Conservation (phyloP, 1,284 basidiomycete genomes). For the Singerocomus inundabilis region DNA sequence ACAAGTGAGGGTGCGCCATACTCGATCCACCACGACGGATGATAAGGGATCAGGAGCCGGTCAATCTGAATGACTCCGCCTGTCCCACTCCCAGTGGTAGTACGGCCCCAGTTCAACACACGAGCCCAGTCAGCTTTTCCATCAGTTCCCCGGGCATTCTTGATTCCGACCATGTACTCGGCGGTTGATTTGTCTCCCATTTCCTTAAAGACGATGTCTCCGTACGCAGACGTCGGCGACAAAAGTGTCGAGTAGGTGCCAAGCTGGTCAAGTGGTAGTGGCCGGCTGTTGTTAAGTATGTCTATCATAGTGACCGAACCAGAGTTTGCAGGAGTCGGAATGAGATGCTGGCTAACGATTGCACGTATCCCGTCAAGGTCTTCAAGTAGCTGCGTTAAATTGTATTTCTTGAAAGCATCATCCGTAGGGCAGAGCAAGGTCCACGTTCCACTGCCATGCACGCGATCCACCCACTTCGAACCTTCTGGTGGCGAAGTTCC, state of each 20-base stretch:
- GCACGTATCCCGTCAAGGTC: constrained; percentile 58
- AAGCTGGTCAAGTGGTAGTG: constrained; percentile 69
- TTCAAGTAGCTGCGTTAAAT: constrained; percentile 77
- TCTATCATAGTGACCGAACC: constrained; percentile 32
- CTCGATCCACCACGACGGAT: constrained; percentile 77
- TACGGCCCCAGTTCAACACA: constrained; percentile 79
- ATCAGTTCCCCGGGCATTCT: constrained; percentile 77
- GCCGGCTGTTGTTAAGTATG: constrained; percentile 61
- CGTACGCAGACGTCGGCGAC: constrained; percentile 62
- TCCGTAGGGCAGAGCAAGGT: constrained; percentile 91
- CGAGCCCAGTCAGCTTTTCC: constrained; percentile 73
- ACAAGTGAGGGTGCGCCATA: constrained; percentile 65
- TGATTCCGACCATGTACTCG: constrained; percentile 83
- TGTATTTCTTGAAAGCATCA: constrained; percentile 86
- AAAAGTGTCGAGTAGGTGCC: constrained; percentile 74
- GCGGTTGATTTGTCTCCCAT: constrained; percentile 42
- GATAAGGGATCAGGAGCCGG: constrained; percentile 79
- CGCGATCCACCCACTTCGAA: constrained; percentile 55
- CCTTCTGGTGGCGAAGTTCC: constrained; percentile 74
- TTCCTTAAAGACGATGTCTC: constrained; percentile 77
- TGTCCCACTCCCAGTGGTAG: constrained; percentile 62
- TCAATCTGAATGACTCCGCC: constrained; percentile 93
- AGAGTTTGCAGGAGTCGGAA: constrained; percentile 48
- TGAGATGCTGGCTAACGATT: constrained; percentile 88
- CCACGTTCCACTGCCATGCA: constrained; percentile 57